phyloP scores from a whole-genome alignment of 2,329 filamentous ascomycete genomes.

The Neofusicoccum cordaticola region DNA sequence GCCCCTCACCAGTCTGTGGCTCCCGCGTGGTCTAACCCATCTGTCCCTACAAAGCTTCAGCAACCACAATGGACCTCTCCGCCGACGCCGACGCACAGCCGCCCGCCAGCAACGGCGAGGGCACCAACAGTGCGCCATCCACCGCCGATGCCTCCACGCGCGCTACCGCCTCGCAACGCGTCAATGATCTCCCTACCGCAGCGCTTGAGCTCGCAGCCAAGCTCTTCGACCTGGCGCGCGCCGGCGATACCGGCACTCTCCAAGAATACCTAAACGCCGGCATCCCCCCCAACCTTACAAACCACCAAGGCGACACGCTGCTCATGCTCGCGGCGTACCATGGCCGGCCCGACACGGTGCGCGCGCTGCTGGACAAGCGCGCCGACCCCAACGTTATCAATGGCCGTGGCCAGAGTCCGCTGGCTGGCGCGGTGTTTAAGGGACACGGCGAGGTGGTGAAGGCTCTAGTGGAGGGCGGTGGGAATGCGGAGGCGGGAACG shows the following conservation, averaged over 20 bases:
- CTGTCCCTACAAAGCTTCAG: not conserved
- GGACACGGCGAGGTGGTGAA: constrained; percentile 63
- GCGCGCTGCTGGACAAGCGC: constrained; percentile 59
- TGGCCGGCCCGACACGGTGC: constrained; percentile 60
- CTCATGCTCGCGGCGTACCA: constrained; percentile 73
- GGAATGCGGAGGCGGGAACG: constrained; percentile 41
- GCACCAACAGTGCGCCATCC: not conserved
- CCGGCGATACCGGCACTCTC: constrained; percentile 58
- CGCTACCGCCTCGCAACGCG: not conserved
- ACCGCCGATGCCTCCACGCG: not conserved
- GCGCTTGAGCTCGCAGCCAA: constrained; percentile 64
- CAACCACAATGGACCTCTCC: constrained; percentile 15
- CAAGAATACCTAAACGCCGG: constrained; percentile 63
- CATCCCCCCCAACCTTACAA: constrained; percentile 67
- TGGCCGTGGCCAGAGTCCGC: constrained; percentile 64
- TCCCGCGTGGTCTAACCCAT: too few species aligned
- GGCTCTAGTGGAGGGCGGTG: constrained; percentile 44
- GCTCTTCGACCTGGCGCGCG: constrained; percentile 65
- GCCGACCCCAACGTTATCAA: constrained; percentile 68
- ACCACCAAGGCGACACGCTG: constrained; percentile 70
- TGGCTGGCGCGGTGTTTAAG: constrained; percentile 73
- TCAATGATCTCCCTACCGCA: constrained; percentile 55
- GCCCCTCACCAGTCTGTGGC: too few species aligned
- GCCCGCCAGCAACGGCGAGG: not conserved
- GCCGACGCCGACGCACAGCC: constrained; percentile 3